Conservation (phyloP, 2,329 filamentous ascomycete genomes). For the Ophiosphaerella herpotricha region DNA sequence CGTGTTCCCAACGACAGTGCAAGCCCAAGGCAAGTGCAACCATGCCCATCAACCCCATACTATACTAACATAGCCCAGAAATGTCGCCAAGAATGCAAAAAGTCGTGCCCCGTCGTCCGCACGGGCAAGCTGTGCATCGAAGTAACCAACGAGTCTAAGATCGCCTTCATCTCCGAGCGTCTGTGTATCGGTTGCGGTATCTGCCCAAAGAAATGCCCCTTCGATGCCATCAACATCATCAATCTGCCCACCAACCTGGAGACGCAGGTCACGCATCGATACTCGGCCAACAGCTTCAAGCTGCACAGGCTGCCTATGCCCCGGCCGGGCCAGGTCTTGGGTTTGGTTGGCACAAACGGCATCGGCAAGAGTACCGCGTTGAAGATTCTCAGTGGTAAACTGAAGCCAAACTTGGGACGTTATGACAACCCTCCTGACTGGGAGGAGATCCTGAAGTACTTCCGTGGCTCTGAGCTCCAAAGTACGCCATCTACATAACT, state of each 20-base stretch:
- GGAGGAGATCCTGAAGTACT: slow-evolving; percentile 98
- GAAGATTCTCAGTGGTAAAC: slow-evolving; percentile 97
- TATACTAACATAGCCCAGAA: slow-evolving; percentile 63
- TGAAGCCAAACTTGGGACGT: slow-evolving; percentile 95
- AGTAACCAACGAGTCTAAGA: slow-evolving; percentile 83
- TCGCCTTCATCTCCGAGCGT: slow-evolving; percentile 96
- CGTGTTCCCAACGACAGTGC: slow-evolving; percentile 65
- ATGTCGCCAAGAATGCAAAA: slow-evolving; percentile 99
- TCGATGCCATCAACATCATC: slow-evolving; percentile 99
- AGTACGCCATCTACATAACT: slow-evolving; percentile 61
- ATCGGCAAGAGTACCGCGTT: slow-evolving; percentile 99
- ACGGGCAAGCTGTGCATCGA: slow-evolving; percentile 98
- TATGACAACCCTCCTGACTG: slow-evolving; percentile 98
- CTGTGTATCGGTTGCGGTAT: slow-evolving; percentile 99
- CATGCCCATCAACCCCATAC: slow-evolving; percentile 22
- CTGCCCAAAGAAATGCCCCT: slow-evolving; percentile 98
- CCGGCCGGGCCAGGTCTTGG: slow-evolving; percentile 90
- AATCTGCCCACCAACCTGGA: slow-evolving; percentile 99
- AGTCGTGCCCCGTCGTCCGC: slow-evolving; percentile 95
- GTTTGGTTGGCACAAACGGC: slow-evolving; percentile 98
- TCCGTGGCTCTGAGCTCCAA: slow-evolving; percentile 95
- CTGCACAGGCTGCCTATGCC: slow-evolving; percentile 96
- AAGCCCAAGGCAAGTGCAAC: slow-evolving; percentile 73
- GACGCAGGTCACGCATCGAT: slow-evolving; percentile 95
- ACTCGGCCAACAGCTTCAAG: slow-evolving; percentile 99